A percentile compares a stretch with the other conserved stretches of the same genome.
These are phyloP conservation scores for Ceratonia siliqua DNA, from an alignment of 306 rosid genomes.

Conservation along the genomic window DNA sequence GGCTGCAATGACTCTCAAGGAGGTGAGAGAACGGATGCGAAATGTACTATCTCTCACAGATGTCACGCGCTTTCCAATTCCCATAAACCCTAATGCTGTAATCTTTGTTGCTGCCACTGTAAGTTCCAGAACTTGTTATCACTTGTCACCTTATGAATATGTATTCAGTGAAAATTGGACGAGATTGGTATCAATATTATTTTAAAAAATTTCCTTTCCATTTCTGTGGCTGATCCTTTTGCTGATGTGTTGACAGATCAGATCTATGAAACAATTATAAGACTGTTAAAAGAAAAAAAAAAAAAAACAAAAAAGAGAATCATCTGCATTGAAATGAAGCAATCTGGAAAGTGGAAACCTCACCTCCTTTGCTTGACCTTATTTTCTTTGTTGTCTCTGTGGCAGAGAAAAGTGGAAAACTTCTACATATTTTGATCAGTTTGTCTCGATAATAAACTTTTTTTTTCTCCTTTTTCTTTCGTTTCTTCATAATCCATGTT, in stretches of 20 bases:
- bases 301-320: neutral
- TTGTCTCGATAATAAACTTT: neutral
- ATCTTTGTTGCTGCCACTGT: conserved; percentile 95
- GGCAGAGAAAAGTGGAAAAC: neutral
- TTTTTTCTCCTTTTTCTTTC: neutral
- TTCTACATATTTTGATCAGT: neutral
- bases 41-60: conserved; percentile 92
- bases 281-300: neutral
- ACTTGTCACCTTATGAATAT: conserved; percentile 26
- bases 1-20: conserved; percentile 85
- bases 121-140: conserved; percentile 49
- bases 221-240: conserved; percentile 19
- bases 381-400: neutral
- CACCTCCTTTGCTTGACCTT: neutral
- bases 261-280: neutral
- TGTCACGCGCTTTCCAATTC: conserved; percentile 97
- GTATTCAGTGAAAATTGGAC: neutral
- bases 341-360: neutral
- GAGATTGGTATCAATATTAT: neutral
- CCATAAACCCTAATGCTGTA: conserved; percentile 79
- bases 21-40: conserved; percentile 89
- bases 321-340: neutral
- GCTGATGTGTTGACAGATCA: conserved; percentile 16
- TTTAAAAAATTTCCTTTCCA: conserved; percentile 3
- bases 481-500: neutral